Percentiles rank a stretch among this genome's conserved stretches.
These are phyloP conservation scores for Leishmania major DNA, from an alignment of 208 protist genomes.

Conservation along the genomic window DNA sequence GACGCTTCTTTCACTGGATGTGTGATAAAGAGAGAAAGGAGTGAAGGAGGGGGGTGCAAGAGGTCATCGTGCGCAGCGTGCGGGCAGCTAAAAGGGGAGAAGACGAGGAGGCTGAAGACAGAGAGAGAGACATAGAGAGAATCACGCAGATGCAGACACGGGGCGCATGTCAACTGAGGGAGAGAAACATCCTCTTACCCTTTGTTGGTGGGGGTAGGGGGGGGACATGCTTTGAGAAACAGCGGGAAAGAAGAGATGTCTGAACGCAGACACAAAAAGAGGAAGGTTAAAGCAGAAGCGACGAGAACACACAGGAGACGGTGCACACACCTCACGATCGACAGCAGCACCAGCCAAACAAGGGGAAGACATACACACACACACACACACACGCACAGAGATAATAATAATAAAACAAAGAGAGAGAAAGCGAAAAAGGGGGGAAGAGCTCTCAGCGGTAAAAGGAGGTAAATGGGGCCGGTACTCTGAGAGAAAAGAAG, in stretches of 20 bases:
- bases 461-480: neutral
- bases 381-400: neutral
- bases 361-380: neutral
- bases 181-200: neutral
- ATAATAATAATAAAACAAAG: neutral
- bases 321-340: neutral
- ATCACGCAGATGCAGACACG: neutral
- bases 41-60: neutral
- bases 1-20: neutral
- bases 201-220: neutral
- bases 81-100: neutral
- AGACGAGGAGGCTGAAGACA: neutral
- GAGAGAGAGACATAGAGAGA: neutral
- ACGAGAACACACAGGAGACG: neutral
- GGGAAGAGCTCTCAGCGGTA: neutral
- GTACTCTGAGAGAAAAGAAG: neutral
- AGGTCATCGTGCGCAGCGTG: neutral
- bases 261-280: neutral
- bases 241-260: neutral
- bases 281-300: neutral
- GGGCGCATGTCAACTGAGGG: neutral
- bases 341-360: neutral
- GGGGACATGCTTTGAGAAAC: neutral
- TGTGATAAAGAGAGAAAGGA: neutral
- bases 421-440: neutral